phyloP scores from a whole-genome alignment of 2,329 filamentous ascomycete genomes.

The Lasiodiplodia sp. region DNA sequence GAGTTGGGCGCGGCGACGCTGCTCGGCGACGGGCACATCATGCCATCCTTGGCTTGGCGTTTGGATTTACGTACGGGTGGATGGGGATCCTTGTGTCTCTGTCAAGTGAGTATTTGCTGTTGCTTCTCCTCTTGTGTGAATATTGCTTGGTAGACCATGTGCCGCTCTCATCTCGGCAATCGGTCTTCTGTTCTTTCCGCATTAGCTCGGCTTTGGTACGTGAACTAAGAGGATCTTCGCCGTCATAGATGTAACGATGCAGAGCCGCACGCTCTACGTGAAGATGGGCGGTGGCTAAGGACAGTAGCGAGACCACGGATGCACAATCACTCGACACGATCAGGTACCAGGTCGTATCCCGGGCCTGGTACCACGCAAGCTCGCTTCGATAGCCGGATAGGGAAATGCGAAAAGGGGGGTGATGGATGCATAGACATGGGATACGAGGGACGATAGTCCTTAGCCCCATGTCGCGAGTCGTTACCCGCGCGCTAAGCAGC shows the following conservation, averaged over 20 bases:
- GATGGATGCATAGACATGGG: not conserved
- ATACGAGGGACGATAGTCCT: not conserved
- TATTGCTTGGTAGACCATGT: no score
- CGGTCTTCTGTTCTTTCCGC: no score
- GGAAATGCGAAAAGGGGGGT: conserved; percentile 4
- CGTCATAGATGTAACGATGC: not conserved
- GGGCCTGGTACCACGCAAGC: not conserved
- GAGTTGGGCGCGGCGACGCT: not conserved
- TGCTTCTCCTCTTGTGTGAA: not conserved
- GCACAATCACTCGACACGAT: conserved; percentile 13
- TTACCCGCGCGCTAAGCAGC: conserved; percentile 2
- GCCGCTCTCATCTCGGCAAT: not conserved
- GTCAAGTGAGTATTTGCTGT: not conserved
- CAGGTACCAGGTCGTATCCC: not conserved
- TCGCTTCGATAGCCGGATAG: not conserved
- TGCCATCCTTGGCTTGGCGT: conserved; percentile 5
- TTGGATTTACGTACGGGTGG: not conserved
- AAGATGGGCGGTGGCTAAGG: not conserved
- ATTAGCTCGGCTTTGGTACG: no score
- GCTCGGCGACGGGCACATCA: not conserved
- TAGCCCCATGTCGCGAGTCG: not conserved
- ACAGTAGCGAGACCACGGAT: conserved; percentile 4
- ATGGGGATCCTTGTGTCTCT: not conserved
- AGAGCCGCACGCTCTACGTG: conserved; percentile 6
- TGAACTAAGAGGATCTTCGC: not conserved